Base-by-base conservation (phyloP, 176 grass and related monocot species). In the Avena eriantha region DNA sequence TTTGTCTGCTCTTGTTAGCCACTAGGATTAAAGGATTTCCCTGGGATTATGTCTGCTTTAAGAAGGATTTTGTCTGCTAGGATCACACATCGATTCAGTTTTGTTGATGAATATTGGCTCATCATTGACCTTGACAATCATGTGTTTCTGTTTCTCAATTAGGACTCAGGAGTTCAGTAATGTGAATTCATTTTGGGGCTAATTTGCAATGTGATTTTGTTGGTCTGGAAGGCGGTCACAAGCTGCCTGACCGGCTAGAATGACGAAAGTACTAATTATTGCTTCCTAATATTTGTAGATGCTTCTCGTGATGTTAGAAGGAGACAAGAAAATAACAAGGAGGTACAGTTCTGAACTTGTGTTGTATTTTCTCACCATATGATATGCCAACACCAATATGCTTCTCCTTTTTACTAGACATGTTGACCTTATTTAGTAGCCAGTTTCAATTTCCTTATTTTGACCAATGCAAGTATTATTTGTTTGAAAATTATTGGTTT, bases 211-310 rank as follows among this genome's bases (percentile, higher is more conserved):
- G 21, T 80, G 19, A 14, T 80, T 59, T 24, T 80, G 26, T 61
- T 39, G 36, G 8, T 80, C 60, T 60, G 57, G 8, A 64, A 64
- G 13, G 39, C 7, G 55, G 15, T 61, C 60, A 10, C 5, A 46
- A 22, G 39, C 43, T 51, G n/a, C 61, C 33, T 34, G 17, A 69
- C 68, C 34, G 23, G 64, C 33, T 83, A 31, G 59, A 76, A 58
- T 8, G 3, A 12, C 17, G 21, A 13, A 82, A 82, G 23, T 69
- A 54, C 69, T 81, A 76, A 76, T 68, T 23, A 56, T 17, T 29
- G 33, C 14, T 51, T 51, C 0, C 15, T 72, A 26, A 26, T 57
- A 13, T 3, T 5, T 86, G 51, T 73, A 89, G 83, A 85, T 41
- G 39, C 39, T 81, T 75, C 46, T 68, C 48, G 7, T 58, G 73